Evolutionary conservation across 2,329 filamentous ascomycete species (phyloP).

Genomic region (Botrytis medusae): DNA sequence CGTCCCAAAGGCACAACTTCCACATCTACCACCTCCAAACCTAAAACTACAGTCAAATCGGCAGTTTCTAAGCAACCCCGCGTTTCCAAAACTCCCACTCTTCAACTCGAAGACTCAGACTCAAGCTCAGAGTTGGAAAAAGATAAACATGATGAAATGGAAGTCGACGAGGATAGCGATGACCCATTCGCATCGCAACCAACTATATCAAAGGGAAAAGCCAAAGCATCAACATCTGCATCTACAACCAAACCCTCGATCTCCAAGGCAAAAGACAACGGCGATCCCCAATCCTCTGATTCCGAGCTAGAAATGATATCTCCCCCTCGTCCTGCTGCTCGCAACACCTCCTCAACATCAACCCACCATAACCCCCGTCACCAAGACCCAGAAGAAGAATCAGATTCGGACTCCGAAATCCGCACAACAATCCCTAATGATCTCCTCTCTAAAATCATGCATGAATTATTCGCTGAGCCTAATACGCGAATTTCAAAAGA

Average conservation of each 20-base stretch:
- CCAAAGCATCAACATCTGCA: conserved; percentile 16
- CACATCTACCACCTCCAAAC: conserved; percentile 21
- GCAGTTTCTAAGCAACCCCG: background rate
- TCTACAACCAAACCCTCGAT: background rate
- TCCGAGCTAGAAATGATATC: background rate
- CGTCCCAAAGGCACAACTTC: conserved; percentile 1
- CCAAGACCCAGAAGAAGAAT: conserved; percentile 17
- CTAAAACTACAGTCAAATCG: conserved; percentile 9
- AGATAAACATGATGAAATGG: background rate
- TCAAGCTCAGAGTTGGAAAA: background rate
- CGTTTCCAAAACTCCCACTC: background rate
- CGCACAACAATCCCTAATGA: conserved; percentile 61
- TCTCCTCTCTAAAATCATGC: conserved; percentile 72
- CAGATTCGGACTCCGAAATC: conserved; percentile 8
- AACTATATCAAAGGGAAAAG: background rate
- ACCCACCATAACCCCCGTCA: background rate
- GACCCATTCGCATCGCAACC: conserved; percentile 9
- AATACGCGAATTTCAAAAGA: conserved; percentile 73
- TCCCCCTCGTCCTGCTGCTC: background rate
- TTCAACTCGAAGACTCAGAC: background rate
- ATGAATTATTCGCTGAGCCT: conserved; percentile 71
- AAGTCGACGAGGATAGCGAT: background rate
- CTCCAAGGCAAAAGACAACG: background rate
- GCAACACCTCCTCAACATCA: background rate
- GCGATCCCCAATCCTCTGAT: background rate